Base-by-base conservation (phyloP, 371 early-diverging fungal genomes). In the Dichotomocladium elegans region DNA sequence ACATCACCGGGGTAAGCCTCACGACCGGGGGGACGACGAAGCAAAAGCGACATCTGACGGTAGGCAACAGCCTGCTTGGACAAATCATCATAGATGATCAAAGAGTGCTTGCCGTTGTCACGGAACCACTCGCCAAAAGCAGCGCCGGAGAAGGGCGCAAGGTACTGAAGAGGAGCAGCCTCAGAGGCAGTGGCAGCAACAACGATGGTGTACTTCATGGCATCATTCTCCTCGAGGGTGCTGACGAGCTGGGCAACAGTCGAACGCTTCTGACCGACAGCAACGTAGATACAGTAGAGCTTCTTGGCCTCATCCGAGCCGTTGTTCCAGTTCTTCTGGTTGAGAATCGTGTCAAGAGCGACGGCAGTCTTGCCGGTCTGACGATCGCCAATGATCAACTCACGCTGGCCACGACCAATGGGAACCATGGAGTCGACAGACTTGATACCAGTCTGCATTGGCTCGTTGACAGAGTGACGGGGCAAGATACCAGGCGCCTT, bases 1-100 rank as follows among this genome's bases (percentile, higher is more conserved):
- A 95, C 94, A 77, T 95, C 96, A 85, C 96, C 94, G 61, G 94
- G 95, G 85, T 95, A 95, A 58, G 95, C 95, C 78, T 95, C 95
- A 84, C 95, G 93, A 85, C 95, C 95, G 47, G 95, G 95, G 57
- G 94, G 96, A 89, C 96, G 93, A 80, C 96, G 91, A 67, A 95
- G 91, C 70, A 95, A 77, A 62, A 95, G 87, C 35, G 94, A 94
- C 94, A 95, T 92, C 76, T 95, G 94, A 85, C 95, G 95, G 84
- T 96, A 96, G 60, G 95, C 96, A 55, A 94, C 95, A 75, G 95
- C 95, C 75, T 96, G 96, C 85, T 94, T 96, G 80, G 94, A 93
- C 79, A 96, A 80, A 82, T 96, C 96, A 72, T 95, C 96, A 77
- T 92, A 95, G 77, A 95, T 91, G 80, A 95, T 94, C 73, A 95